phyloP scores from a whole-genome alignment of 176 grass and related monocot species.

The Cocos nucifera region DNA sequence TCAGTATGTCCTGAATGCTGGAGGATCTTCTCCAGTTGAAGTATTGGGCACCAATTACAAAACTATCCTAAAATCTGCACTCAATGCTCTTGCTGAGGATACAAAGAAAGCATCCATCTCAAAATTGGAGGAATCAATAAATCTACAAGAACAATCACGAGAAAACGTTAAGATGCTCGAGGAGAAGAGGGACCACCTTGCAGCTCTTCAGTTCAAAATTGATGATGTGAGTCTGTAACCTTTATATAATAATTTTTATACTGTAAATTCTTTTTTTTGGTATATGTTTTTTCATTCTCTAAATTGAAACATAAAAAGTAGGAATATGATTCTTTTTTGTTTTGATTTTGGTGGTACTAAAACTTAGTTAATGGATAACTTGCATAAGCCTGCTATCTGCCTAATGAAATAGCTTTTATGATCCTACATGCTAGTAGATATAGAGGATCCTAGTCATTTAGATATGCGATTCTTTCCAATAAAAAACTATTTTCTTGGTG shows the following conservation, averaged over 20 bases:
- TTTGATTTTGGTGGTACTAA: too few species aligned
- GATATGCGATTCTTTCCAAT: too few species aligned
- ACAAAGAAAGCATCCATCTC: conserved; percentile 34
- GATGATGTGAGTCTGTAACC: conserved; percentile 41
- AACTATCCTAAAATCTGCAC: conserved; percentile 54
- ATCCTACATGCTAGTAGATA: too few species aligned
- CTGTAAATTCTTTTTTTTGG: too few species aligned
- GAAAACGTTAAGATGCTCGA: conserved; percentile 48
- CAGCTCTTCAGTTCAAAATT: conserved; percentile 36
- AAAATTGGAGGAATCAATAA: conserved; percentile 47
- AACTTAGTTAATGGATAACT: too few species aligned
- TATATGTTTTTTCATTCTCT: too few species aligned
- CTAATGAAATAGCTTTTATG: too few species aligned
- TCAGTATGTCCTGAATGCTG: conserved; percentile 54
- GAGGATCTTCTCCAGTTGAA: conserved; percentile 58
- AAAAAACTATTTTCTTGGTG: too few species aligned
- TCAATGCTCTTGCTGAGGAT: conserved; percentile 44
- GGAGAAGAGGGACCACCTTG: conserved; percentile 39
- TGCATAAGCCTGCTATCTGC: too few species aligned
- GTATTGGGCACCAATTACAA: conserved; percentile 58
- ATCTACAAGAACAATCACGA: conserved; percentile 44
- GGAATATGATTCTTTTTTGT: too few species aligned
- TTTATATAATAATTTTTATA: conserved; percentile 3
- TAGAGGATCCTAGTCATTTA: too few species aligned
- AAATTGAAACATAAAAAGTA: too few species aligned